These are phyloP conservation scores for Sambucus nigra DNA, from an alignment of 129 eudicot genomes.

Conservation along the genomic window DNA sequence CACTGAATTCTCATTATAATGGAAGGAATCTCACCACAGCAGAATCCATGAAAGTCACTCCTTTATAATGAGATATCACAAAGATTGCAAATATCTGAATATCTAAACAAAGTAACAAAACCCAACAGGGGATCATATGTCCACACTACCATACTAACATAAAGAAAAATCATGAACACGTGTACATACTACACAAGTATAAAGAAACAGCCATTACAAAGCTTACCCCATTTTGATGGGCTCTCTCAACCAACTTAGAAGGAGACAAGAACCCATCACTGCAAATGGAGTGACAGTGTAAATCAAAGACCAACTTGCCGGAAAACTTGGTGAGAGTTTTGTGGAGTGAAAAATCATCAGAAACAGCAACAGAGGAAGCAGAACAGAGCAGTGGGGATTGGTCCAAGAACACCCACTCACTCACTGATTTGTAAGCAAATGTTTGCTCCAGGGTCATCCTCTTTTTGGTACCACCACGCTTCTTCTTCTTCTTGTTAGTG, in stretches of 20 bases:
- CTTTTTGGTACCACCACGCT: conserved; percentile 75
- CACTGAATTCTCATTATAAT: too few relatives aligned
- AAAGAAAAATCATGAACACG: neutral
- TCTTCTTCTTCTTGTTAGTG: conserved; percentile 66
- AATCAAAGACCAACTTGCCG: conserved; percentile 79
- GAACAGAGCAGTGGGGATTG: conserved; percentile 14
- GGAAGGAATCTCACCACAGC: too few relatives aligned
- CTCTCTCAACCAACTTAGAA: conserved; percentile 76
- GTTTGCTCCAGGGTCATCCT: conserved; percentile 67
- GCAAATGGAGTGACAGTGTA: conserved; percentile 77
- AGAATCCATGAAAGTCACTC: too few relatives aligned
- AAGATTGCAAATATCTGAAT: too few relatives aligned
- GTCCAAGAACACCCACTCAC: conserved; percentile 81
- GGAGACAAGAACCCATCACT: conserved; percentile 98
- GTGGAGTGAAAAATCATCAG: conserved; percentile 50
- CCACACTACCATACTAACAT: neutral
- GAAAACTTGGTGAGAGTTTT: conserved; percentile 34
- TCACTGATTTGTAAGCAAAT: conserved; percentile 55
- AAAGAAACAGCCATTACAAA: neutral
- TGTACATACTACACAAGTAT: neutral
- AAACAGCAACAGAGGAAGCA: conserved; percentile 12
- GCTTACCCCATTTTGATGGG: conserved; percentile 87
- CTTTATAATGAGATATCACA: too few relatives aligned
- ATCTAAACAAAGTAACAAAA: too few relatives aligned
- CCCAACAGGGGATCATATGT: too few relatives aligned